phyloP scores from a whole-genome alignment of 2,329 filamentous ascomycete genomes.

The Ascochyta lentis region DNA sequence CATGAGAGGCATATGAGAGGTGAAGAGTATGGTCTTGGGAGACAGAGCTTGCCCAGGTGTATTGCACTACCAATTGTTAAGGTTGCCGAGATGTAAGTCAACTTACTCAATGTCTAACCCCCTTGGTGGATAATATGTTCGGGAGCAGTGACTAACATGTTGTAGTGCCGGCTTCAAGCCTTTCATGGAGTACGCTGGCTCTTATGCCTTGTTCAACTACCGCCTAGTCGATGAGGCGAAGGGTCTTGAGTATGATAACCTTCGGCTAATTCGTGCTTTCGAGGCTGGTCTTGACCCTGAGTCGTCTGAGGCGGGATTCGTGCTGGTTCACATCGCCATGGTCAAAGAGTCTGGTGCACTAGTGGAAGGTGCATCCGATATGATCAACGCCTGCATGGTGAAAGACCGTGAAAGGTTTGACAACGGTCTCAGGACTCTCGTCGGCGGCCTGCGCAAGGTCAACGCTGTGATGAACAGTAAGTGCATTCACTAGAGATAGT shows the following conservation, averaged over 20 bases:
- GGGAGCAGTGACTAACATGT: not conserved
- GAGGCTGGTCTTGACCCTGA: slow-evolving; percentile 85
- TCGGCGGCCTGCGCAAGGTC: slow-evolving; percentile 71
- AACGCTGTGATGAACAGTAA: slow-evolving; percentile 79
- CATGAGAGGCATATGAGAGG: slow-evolving; percentile 73
- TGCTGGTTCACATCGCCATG: slow-evolving; percentile 97
- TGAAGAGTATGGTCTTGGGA: slow-evolving; percentile 77
- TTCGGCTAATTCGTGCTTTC: slow-evolving; percentile 88
- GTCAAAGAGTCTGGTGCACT: slow-evolving; percentile 83
- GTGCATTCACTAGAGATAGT: slow-evolving; percentile 23
- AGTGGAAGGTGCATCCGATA: slow-evolving; percentile 73
- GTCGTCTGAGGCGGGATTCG: slow-evolving; percentile 92
- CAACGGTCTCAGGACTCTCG: slow-evolving; percentile 55
- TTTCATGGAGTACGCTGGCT: slow-evolving; percentile 84
- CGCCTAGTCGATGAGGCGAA: slow-evolving; percentile 62
- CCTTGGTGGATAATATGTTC: not conserved
- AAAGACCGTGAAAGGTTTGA: slow-evolving; percentile 66
- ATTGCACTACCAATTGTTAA: slow-evolving; percentile 83
- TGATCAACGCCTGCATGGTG: slow-evolving; percentile 61
- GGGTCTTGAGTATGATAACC: slow-evolving; percentile 64
- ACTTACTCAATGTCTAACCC: not conserved
- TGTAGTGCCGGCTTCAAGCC: slow-evolving; percentile 76
- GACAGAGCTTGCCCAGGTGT: slow-evolving; percentile 73
- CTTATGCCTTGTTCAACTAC: slow-evolving; percentile 70
- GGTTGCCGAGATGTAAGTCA: slow-evolving; percentile 81